Evolutionary conservation across 768 basidiomycete species (phyloP), one percentile per base, ranked within the genome.

Genomic region (Clathrus columnatus): DNA sequence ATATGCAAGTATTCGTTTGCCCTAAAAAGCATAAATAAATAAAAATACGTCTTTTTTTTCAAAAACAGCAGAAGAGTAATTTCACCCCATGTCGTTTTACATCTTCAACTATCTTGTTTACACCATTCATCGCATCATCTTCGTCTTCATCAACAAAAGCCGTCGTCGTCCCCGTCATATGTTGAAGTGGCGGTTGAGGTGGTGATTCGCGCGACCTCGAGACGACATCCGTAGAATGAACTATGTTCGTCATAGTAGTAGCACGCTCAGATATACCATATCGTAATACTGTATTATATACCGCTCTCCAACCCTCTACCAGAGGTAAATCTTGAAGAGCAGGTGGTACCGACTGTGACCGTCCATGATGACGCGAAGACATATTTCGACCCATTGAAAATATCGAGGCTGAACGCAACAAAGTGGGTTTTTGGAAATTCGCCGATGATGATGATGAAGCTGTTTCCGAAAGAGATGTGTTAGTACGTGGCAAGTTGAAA

Each of bases 241-340:
- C 67, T 53, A 67, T 66, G 47, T 79, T 79, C 59, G 73, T n/a
- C n/a, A n/a, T n/a, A n/a, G n/a, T n/a, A n/a, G n/a, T n/a, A n/a
- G n/a, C 73, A 58, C 80, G 76, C 61, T 82, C 78, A 7, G 77
- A 76, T 65, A 83, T 71, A 5, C 84, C 84, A 62, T 85, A 79
- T 21, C 88, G 78, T 50, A 83, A 67, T 17, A 88, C 72, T 21
- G 86, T 77, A 6, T 77, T 77, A 57, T 90, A 67, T n/a, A 87
- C 81, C 10, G 88, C 88, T 30, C 83, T 74, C 89, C 89, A 91
- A 16, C 89, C 89, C 63, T 91, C 89, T 23, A 84, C 54, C 3
- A 72, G 68, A 6, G 60, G 62, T 1, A 44, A 20, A 56, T 56
- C 48, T 24, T 43, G 55, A 7, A 48, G 45, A 32, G 56, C 48